These are phyloP conservation scores for Ophiostoma montium DNA, from an alignment of 2,329 filamentous ascomycete species.

Conservation along the genomic window DNA sequence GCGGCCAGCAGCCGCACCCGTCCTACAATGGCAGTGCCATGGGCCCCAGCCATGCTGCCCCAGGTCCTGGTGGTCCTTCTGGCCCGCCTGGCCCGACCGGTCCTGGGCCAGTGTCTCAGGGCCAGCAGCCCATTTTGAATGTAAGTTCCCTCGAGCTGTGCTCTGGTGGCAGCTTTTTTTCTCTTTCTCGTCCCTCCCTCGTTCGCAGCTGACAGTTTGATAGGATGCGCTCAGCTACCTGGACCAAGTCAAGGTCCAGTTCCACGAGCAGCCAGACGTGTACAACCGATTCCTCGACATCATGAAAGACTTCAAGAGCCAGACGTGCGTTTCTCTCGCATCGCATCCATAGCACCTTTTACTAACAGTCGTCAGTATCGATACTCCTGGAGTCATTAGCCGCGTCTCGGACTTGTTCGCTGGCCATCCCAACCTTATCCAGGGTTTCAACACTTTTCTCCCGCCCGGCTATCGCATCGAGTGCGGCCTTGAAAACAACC, in stretches of 20 bases:
- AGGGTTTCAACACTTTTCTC: constrained; percentile 96
- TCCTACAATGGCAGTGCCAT: constrained; percentile 32
- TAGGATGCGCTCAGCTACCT: constrained; percentile 78
- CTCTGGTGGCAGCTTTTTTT: not conserved
- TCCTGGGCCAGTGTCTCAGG: constrained; percentile 47
- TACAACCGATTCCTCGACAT: constrained; percentile 96
- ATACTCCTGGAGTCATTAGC: constrained; percentile 94
- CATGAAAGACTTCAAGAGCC: constrained; percentile 99
- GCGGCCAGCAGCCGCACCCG: constrained; percentile 43
- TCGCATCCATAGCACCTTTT: not conserved
- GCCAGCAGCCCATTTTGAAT: constrained; percentile 73
- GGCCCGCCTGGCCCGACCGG: constrained; percentile 13
- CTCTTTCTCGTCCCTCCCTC: not conserved
- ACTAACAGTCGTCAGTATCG: constrained; percentile 45
- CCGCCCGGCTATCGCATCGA: constrained; percentile 94
- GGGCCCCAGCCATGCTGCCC: constrained; percentile 22
- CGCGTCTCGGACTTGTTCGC: constrained; percentile 91
- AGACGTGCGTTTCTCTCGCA: constrained; percentile 49
- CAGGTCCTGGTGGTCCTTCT: constrained; percentile 14
- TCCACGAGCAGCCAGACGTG: constrained; percentile 90
- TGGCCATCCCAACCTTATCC: constrained; percentile 86
- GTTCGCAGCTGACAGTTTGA: too few species aligned
- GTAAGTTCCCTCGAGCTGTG: constrained; percentile 27
- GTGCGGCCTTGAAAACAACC: constrained; percentile 84
- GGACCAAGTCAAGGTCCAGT: constrained; percentile 96